A percentile compares a stretch with the other conserved stretches of the same genome.
Evolutionary conservation across 2,329 filamentous ascomycete species (phyloP).

Genomic region (Monilinia polystroma): DNA sequence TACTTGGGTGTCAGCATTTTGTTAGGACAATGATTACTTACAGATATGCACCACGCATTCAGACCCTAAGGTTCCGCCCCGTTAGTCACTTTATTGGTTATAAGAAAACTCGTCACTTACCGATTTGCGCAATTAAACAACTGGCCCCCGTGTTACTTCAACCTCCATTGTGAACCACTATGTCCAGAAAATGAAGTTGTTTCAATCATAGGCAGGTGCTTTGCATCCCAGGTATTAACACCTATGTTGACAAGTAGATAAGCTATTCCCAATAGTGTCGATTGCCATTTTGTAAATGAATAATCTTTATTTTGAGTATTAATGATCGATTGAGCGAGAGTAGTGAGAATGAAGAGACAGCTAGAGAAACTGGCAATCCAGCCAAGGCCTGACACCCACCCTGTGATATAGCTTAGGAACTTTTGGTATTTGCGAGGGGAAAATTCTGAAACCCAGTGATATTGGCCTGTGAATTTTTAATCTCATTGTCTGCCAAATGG

Average conservation of each 20-base stretch:
- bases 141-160: constrained; percentile 41
- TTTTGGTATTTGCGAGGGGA: constrained; percentile 50
- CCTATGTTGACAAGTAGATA: constrained; percentile 44
- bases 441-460: constrained; percentile 58
- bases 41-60: constrained; percentile 43
- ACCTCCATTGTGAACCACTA: constrained; percentile 40
- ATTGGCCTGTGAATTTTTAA: constrained; percentile 51
- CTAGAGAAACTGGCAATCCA: constrained; percentile 48
- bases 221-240: constrained; percentile 48
- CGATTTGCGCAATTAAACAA: constrained; percentile 42
- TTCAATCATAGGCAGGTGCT: constrained; percentile 46
- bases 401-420: constrained; percentile 51
- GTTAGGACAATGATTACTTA: constrained; percentile 1
- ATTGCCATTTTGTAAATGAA: constrained; percentile 44
- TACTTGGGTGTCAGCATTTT: not conserved
- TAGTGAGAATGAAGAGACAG: constrained; percentile 46
- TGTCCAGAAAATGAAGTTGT: constrained; percentile 47
- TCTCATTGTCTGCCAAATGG: constrained; percentile 29
- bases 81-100: not conserved
- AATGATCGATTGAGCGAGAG: constrained; percentile 47
- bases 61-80: constrained; percentile 18
- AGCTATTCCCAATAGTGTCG: constrained; percentile 46
- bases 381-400: constrained; percentile 48
- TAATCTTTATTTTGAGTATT: constrained; percentile 41
- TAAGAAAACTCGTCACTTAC: constrained; percentile 28